A percentile compares a stretch with the other conserved stretches of the same genome.
Conservation (phyloP, 495 filamentous ascomycete species). For the Penicillium riverlandense region DNA sequence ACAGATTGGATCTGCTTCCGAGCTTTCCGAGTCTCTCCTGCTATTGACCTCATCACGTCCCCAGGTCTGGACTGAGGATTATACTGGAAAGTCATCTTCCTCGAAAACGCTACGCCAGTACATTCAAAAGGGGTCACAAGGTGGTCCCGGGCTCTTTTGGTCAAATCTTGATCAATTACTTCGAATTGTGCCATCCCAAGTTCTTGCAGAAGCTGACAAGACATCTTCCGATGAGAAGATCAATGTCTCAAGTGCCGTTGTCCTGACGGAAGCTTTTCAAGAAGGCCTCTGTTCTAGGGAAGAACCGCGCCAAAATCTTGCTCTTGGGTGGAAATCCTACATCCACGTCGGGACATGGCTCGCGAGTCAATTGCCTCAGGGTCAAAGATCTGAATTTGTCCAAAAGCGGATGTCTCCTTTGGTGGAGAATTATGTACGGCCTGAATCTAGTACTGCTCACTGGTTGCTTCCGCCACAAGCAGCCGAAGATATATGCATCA, state of each 20-base stretch:
- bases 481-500: conserved; percentile 29
- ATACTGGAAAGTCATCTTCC: conserved; percentile 58
- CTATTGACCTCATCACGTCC: conserved; percentile 55
- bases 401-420: conserved; percentile 47
- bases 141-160: conserved; percentile 66
- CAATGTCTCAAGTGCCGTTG: conserved; percentile 18
- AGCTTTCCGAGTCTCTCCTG: conserved; percentile 57
- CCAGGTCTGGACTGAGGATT: conserved; percentile 66
- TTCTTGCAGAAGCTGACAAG: conserved; percentile 44
- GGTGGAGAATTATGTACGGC: conserved; percentile 49
- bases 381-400: conserved; percentile 43
- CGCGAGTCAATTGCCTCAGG: conserved; percentile 29
- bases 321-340: conserved; percentile 67
- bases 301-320: conserved; percentile 59
- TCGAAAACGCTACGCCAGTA: conserved; percentile 60
- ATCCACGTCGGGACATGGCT: conserved; percentile 49
- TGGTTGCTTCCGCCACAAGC: conserved; percentile 43
- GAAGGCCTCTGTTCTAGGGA: conserved; percentile 64
- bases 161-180: conserved; percentile 53
- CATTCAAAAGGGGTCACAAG: conserved; percentile 78
- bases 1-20: conserved; percentile 66
- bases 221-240: conserved; percentile 21
- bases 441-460: conserved; percentile 30
- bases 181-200: conserved; percentile 44
- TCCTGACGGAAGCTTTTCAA: conserved; percentile 56